Conservation (phyloP, 139 green algal species). For the Ettlia oleoabundans region DNA sequence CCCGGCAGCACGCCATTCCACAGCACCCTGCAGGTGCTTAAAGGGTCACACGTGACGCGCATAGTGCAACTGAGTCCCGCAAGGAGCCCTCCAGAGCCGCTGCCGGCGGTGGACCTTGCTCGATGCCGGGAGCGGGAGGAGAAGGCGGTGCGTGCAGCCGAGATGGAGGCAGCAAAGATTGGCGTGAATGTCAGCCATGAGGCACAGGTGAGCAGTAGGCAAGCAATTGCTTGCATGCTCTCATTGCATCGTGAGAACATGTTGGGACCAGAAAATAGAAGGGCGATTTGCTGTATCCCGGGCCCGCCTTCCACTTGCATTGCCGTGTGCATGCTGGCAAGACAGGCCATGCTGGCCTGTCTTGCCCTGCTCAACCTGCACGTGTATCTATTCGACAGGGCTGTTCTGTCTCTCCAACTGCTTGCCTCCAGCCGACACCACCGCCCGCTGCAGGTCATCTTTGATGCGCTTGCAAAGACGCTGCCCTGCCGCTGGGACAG, state of each 20-base stretch:
- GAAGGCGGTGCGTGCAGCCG: constrained; percentile 65
- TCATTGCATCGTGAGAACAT: background rate
- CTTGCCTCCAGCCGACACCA: background rate
- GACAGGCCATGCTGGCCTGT: too few species aligned
- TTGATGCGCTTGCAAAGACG: constrained; percentile 86
- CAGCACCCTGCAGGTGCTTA: constrained; percentile 45
- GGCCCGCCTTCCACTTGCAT: too few species aligned
- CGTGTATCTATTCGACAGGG: too few species aligned
- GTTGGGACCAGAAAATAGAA: too few species aligned
- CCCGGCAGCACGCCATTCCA: constrained; percentile 54
- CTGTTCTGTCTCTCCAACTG: background rate
- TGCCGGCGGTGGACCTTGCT: constrained; percentile 73
- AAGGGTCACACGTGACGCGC: constrained; percentile 1
- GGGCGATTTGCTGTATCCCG: too few species aligned
- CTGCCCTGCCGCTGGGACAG: constrained; percentile 78
- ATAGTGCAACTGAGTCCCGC: constrained; percentile 4
- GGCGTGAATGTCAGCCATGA: constrained; percentile 77
- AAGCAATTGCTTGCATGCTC: background rate
- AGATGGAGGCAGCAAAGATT: constrained; percentile 75
- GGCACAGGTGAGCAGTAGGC: constrained; percentile 47
- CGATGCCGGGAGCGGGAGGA: constrained; percentile 69
- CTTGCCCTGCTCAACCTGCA: too few species aligned
- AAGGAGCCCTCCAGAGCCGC: background rate
- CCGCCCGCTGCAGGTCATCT: constrained; percentile 64
- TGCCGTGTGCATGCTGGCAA: too few species aligned